Evolutionary conservation across 2,329 filamentous ascomycete species (phyloP).

Genomic region (Lasiodiplodia hormozganensis): DNA sequence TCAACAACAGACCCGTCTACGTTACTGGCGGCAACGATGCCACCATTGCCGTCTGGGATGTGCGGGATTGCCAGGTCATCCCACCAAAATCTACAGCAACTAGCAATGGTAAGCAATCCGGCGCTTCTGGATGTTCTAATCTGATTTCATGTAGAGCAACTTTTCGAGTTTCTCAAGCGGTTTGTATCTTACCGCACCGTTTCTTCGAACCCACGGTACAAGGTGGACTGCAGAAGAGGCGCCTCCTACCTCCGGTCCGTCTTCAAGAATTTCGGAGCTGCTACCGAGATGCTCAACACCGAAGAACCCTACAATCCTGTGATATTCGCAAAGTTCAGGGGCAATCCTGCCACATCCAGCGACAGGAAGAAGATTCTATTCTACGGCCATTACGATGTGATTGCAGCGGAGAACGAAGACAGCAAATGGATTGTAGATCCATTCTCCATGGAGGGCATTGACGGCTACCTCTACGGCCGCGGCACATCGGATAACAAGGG

Average conservation of each 20-base stretch:
- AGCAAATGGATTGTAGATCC: constrained; percentile 88
- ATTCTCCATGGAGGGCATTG: constrained; percentile 85
- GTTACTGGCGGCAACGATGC: constrained; percentile 95
- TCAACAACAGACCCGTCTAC: constrained; percentile 78
- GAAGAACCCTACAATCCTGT: constrained; percentile 83
- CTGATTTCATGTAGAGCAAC: constrained; percentile 58
- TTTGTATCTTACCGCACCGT: constrained; percentile 93
- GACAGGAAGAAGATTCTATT: constrained; percentile 88
- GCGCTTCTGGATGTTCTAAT: constrained; percentile 28
- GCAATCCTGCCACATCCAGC: constrained; percentile 69
- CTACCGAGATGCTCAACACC: constrained; percentile 88
- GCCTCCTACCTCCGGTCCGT: constrained; percentile 89
- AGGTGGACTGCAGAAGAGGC: constrained; percentile 89
- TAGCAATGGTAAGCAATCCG: constrained; percentile 58
- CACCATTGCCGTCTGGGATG: constrained; percentile 86
- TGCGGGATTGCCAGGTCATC: constrained; percentile 63
- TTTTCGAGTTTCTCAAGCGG: constrained; percentile 71
- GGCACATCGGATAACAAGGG: constrained; percentile 99
- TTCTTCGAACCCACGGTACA: constrained; percentile 83
- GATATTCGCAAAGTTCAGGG: constrained; percentile 88
- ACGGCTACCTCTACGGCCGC: constrained; percentile 92
- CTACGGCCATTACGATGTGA: constrained; percentile 98
- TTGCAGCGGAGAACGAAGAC: constrained; percentile 82
- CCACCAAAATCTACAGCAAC: constrained; percentile 56
- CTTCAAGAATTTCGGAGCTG: constrained; percentile 89